Evolutionary conservation across 2,329 filamentous ascomycete species (phyloP).

Genomic region (Truncatella angustata): DNA sequence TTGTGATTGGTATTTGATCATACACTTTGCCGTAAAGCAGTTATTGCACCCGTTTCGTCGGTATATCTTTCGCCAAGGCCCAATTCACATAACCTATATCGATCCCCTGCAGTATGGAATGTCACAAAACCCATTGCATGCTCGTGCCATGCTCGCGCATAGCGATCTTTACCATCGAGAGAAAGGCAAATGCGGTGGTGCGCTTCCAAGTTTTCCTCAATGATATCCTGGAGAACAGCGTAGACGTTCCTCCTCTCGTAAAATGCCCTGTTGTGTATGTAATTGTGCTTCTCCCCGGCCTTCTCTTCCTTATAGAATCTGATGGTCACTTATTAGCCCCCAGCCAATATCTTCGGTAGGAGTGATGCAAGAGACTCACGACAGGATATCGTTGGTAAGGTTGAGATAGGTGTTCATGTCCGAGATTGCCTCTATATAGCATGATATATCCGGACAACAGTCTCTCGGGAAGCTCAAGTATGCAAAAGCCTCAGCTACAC

Average conservation of each 20-base stretch:
- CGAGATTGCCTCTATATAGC: constrained; percentile 24
- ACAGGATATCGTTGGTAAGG: constrained; percentile 26
- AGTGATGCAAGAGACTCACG: constrained; percentile 18
- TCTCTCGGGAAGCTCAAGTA: constrained; percentile 26
- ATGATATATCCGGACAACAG: constrained; percentile 23
- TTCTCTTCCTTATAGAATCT: constrained; percentile 30
- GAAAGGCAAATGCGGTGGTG: constrained; percentile 8
- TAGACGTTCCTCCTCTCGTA: constrained; percentile 16
- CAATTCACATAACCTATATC: constrained; percentile 18
- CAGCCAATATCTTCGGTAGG: no score
- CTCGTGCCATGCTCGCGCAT: constrained; percentile 19
- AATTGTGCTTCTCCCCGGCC: constrained; percentile 24
- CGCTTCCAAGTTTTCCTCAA: constrained; percentile 14
- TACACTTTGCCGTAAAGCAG: not conserved
- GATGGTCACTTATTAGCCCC: not conserved
- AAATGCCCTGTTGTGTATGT: constrained; percentile 21
- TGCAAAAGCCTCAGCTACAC: constrained; percentile 23
- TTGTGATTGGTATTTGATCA: no score
- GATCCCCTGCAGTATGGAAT: constrained; percentile 16
- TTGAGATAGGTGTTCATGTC: constrained; percentile 26
- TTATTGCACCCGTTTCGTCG: not conserved
- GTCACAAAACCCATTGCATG: constrained; percentile 25
- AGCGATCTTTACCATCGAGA: constrained; percentile 17
- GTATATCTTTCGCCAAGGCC: constrained; percentile 9
- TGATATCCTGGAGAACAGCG: constrained; percentile 14